phyloP scores from a whole-genome alignment of 306 rosid species.

The Canavalia gladiata region DNA sequence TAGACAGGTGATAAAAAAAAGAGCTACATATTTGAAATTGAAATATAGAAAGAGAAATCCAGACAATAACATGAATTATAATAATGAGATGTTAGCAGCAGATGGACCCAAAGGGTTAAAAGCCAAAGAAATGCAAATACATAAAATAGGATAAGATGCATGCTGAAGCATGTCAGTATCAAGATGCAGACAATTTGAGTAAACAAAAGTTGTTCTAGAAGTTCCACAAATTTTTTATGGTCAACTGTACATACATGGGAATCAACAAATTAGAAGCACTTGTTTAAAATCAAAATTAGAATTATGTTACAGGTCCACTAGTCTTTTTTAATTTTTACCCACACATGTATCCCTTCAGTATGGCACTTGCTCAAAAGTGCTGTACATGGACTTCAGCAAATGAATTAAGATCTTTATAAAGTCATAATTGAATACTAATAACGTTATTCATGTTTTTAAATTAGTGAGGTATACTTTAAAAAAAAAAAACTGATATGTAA shows the following conservation, averaged over 20 bases:
- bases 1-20: slow-evolving; percentile 6
- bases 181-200: slow-evolving; percentile 2
- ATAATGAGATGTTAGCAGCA: neutral
- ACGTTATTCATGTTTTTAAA: neutral
- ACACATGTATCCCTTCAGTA: neutral
- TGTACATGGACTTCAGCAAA: neutral
- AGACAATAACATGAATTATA: neutral
- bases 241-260: neutral
- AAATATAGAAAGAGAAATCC: neutral
- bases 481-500: neutral
- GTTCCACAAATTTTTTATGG: neutral
- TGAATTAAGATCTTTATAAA: neutral
- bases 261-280: neutral
- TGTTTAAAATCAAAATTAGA: neutral
- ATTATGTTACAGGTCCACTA: neutral
- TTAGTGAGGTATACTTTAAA: neutral
- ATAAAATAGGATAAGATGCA: neutral
- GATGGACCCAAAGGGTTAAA: neutral
- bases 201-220: neutral
- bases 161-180: neutral
- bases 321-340: neutral
- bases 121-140: slow-evolving; percentile 18
- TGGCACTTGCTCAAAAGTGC: slow-evolving; percentile 15
- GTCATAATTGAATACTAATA: neutral
- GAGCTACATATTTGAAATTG: neutral